Percentiles rank a stretch among this genome's conserved stretches.
phyloP scores from a whole-genome alignment of 2,329 filamentous ascomycete species.

The Penicillium sp. region DNA sequence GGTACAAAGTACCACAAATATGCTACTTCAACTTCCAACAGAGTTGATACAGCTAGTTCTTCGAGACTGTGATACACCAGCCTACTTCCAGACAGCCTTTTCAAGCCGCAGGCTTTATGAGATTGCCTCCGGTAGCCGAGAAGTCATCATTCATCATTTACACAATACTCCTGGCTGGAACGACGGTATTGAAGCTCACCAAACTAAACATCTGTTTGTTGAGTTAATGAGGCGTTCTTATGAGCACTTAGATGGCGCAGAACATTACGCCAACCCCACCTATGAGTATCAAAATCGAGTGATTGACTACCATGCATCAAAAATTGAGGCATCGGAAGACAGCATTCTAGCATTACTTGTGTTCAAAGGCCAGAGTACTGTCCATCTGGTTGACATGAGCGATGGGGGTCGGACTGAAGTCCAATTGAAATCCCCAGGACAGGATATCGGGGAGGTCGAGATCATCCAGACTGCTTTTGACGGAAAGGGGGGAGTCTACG shows the following conservation, averaged over 20 bases:
- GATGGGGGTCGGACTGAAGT: slow-evolving; percentile 17
- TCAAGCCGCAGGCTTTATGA: slow-evolving; percentile 37
- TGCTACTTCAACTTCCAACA: slow-evolving; percentile 29
- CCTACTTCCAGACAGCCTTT: slow-evolving; percentile 39
- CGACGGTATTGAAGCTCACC: slow-evolving; percentile 15
- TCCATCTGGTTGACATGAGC: slow-evolving; percentile 28
- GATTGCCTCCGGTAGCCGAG: slow-evolving; percentile 35
- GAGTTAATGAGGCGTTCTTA: slow-evolving; percentile 32
- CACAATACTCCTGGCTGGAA: slow-evolving; percentile 33
- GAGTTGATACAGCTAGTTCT: slow-evolving; percentile 43
- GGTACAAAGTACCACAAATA: not conserved
- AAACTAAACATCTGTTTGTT: slow-evolving; percentile 31
- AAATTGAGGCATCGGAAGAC: slow-evolving; percentile 20
- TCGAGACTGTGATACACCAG: slow-evolving; percentile 31
- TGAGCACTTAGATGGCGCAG: slow-evolving; percentile 37
- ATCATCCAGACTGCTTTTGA: slow-evolving; percentile 34
- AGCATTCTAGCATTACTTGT: slow-evolving; percentile 28
- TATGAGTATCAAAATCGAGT: slow-evolving; percentile 26
- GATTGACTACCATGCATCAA: slow-evolving; percentile 37
- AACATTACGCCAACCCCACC: slow-evolving; percentile 32
- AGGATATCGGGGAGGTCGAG: slow-evolving; percentile 28
- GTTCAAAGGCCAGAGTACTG: slow-evolving; percentile 28
- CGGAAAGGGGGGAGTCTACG: slow-evolving; percentile 22
- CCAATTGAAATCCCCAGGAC: slow-evolving; percentile 23
- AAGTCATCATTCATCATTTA: slow-evolving; percentile 39